phyloP scores from a whole-genome alignment of 345 rosid genomes.

The Salix exigua region DNA sequence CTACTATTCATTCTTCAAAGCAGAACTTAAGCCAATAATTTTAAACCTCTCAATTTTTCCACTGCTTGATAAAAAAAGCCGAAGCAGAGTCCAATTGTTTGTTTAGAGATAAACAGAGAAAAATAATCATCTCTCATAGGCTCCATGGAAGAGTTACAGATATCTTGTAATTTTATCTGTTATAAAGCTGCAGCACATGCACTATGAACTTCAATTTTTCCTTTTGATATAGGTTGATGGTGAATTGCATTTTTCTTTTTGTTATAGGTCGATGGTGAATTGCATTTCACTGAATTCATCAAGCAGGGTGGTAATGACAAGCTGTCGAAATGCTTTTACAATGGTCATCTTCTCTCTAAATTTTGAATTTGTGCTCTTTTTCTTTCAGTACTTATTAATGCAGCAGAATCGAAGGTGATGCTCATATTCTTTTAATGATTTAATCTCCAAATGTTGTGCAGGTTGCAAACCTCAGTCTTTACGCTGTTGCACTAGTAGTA shows the following conservation, averaged over 20 bases:
- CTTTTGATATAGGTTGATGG: slow-evolving; percentile 70
- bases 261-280: slow-evolving; percentile 83
- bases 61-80: not conserved
- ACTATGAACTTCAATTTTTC: not conserved
- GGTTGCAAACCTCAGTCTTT: slow-evolving; percentile 92
- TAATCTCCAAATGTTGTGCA: slow-evolving; percentile 18
- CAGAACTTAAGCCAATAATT: not conserved
- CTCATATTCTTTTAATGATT: slow-evolving; percentile 1
- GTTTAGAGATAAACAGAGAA: not conserved
- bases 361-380: not conserved
- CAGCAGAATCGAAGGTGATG: not conserved
- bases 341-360: slow-evolving; percentile 46
- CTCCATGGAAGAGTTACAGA: not conserved
- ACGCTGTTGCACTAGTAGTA: slow-evolving; percentile 69
- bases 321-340: slow-evolving; percentile 95
- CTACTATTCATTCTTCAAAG: slow-evolving; percentile 2
- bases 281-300: slow-evolving; percentile 84
- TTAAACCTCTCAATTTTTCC: not conserved
- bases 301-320: slow-evolving; percentile 77
- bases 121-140: not conserved
- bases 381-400: not conserved
- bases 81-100: not conserved
- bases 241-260: slow-evolving; percentile 16
- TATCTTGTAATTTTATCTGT: not conserved
- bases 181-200: not conserved